Evolutionary conservation across 2,329 filamentous ascomycete species (phyloP).

Genomic region (Aureobasidium vineae): DNA sequence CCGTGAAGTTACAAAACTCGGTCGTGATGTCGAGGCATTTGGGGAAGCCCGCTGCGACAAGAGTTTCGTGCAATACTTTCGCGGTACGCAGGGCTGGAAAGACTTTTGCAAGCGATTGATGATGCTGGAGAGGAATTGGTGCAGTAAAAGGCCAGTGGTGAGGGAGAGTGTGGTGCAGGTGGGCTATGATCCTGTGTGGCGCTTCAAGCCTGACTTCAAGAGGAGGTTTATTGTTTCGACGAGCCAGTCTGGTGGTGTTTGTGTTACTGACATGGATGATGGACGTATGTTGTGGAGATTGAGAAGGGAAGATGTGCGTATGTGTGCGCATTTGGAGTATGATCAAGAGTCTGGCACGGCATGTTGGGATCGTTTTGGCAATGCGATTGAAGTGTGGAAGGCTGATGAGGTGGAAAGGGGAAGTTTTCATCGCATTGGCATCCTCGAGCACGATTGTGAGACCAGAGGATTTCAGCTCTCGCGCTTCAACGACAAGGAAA

Average conservation of each 20-base stretch:
- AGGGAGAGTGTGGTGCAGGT: conserved; percentile 45
- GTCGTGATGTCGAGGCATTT: conserved; percentile 39
- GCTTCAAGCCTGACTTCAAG: conserved; percentile 49
- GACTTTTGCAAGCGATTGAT: conserved; percentile 46
- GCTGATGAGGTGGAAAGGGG: conserved; percentile 41
- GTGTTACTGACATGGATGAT: conserved; percentile 50
- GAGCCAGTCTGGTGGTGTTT: conserved; percentile 47
- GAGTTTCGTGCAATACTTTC: conserved; percentile 40
- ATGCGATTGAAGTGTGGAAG: conserved; percentile 49
- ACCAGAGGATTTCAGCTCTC: conserved; percentile 50
- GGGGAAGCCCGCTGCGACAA: conserved; percentile 23
- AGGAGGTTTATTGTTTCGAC: conserved; percentile 49
- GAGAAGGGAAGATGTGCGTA: conserved; percentile 39
- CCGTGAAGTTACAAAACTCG: conserved; percentile 27
- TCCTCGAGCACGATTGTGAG: conserved; percentile 45
- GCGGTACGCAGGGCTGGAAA: conserved; percentile 44
- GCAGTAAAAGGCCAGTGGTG: conserved; percentile 36
- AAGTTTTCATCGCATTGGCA: conserved; percentile 43
- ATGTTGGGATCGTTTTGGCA: conserved; percentile 47
- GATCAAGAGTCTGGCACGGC: conserved; percentile 44
- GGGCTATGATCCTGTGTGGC: conserved; percentile 46
- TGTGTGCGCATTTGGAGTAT: conserved; percentile 51
- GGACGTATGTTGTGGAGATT: conserved; percentile 44
- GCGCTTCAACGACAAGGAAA: conserved; percentile 35
- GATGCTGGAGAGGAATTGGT: conserved; percentile 45